phyloP scores from a whole-genome alignment of 139 green algal species.

The Chlamydomonas schloesseri region DNA sequence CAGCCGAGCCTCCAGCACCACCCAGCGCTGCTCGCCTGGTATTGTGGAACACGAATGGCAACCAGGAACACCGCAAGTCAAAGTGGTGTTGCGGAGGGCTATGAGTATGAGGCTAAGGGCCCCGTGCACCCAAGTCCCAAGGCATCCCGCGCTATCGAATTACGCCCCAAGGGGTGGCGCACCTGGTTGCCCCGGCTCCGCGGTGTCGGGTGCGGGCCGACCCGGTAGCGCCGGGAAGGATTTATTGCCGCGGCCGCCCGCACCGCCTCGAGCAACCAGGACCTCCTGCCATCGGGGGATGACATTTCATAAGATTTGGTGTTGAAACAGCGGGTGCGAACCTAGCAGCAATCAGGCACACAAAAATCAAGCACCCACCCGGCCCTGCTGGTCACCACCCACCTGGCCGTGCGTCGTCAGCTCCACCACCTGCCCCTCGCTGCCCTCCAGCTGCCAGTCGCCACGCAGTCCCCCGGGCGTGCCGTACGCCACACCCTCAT shows the following conservation, averaged over 20 bases:
- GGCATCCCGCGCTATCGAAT: too few relatives aligned
- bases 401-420: not conserved
- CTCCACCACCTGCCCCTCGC: not conserved
- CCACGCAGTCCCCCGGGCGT: too few relatives aligned
- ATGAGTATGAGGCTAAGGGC: not conserved
- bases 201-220: not conserved
- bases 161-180: too few relatives aligned
- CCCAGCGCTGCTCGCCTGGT: constrained; percentile 30
- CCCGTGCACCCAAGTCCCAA: not conserved
- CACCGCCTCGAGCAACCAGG: constrained; percentile 16
- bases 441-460: too few relatives aligned
- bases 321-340: too few relatives aligned
- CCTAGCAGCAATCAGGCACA: too few relatives aligned
- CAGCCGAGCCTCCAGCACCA: constrained; percentile 63
- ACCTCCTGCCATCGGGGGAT: not conserved
- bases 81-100: not conserved
- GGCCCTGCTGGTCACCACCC: too few relatives aligned
- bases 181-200: not conserved
- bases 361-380: too few relatives aligned
- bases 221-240: not conserved
- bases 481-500: too few relatives aligned
- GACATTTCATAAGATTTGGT: too few relatives aligned
- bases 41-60: too few relatives aligned
- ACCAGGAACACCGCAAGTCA: too few relatives aligned
- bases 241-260: constrained; percentile 27